Conservation (phyloP, 2,329 filamentous ascomycete species). For the Alternaria brassicicola region DNA sequence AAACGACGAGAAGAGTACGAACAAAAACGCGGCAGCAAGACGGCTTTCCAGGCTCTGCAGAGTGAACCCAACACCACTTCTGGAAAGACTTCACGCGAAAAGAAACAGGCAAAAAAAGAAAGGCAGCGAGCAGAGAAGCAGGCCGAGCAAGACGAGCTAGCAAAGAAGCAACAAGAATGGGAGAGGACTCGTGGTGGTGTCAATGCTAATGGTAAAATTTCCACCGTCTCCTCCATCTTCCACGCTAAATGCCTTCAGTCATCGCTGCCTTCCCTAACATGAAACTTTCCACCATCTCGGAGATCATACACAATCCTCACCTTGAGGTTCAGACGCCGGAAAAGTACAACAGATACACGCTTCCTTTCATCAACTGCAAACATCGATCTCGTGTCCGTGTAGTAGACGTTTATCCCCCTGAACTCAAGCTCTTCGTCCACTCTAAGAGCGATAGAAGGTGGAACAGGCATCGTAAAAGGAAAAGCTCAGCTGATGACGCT, state of each 20-base stretch:
- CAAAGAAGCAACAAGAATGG: constrained; percentile 24
- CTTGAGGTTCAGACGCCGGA: constrained; percentile 44
- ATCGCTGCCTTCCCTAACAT: constrained; percentile 53
- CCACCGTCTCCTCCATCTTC: neutral
- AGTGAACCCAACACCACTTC: constrained; percentile 28
- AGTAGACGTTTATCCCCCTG: constrained; percentile 76
- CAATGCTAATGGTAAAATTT: constrained; percentile 52
- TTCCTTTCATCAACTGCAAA: constrained; percentile 77
- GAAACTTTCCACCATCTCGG: constrained; percentile 39
- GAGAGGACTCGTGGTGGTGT: constrained; percentile 20
- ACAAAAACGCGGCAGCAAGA: constrained; percentile 20
- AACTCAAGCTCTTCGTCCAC: constrained; percentile 72
- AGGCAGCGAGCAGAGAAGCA: constrained; percentile 45
- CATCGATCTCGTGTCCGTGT: constrained; percentile 76
- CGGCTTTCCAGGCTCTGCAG: constrained; percentile 20
- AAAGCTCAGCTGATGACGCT: constrained; percentile 40
- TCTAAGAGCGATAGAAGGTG: constrained; percentile 48
- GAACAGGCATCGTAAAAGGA: constrained; percentile 49
- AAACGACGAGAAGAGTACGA: constrained; percentile 70
- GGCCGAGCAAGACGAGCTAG: constrained; percentile 34
- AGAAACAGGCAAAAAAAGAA: constrained; percentile 49
- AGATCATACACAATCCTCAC: constrained; percentile 57
- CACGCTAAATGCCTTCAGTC: constrained; percentile 49
- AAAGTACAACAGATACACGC: constrained; percentile 49
- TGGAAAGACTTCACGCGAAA: constrained; percentile 25